These are phyloP conservation scores for Ajuga reptans DNA, from an alignment of 305 asterid species.

Conservation along the genomic window DNA sequence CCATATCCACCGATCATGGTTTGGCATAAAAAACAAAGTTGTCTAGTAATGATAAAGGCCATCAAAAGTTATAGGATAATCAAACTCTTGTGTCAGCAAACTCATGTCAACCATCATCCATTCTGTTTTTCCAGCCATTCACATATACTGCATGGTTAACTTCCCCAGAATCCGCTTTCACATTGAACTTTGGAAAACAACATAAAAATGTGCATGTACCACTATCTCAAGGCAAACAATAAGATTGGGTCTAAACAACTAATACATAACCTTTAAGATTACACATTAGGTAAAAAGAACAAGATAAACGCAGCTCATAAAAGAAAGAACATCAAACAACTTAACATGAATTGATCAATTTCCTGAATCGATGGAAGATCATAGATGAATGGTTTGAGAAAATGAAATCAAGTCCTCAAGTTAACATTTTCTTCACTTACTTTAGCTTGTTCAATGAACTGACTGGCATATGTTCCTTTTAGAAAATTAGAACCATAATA, in stretches of 20 bases:
- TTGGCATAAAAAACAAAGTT: not conserved
- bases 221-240: not conserved
- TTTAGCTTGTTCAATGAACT: not conserved
- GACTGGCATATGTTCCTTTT: not conserved
- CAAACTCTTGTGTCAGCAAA: not conserved
- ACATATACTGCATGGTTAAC: not conserved
- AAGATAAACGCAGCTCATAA: not conserved
- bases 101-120: not conserved
- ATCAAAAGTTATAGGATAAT: not conserved
- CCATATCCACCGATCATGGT: not conserved
- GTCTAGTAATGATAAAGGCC: not conserved
- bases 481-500: not conserved
- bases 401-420: not conserved
- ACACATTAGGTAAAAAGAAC: not conserved
- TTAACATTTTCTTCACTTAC: not conserved
- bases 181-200: not conserved
- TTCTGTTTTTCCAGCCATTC: not conserved
- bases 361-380: not conserved
- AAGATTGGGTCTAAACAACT: not conserved
- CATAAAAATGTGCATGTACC: not conserved
- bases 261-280: not conserved
- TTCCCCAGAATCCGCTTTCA: not conserved
- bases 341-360: not conserved
- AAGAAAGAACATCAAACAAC: not conserved
- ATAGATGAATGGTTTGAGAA: not conserved